These are phyloP conservation scores for Lentinula novae-zelandiae DNA, from an alignment of 1,284 basidiomycete genomes.

Conservation along the genomic window DNA sequence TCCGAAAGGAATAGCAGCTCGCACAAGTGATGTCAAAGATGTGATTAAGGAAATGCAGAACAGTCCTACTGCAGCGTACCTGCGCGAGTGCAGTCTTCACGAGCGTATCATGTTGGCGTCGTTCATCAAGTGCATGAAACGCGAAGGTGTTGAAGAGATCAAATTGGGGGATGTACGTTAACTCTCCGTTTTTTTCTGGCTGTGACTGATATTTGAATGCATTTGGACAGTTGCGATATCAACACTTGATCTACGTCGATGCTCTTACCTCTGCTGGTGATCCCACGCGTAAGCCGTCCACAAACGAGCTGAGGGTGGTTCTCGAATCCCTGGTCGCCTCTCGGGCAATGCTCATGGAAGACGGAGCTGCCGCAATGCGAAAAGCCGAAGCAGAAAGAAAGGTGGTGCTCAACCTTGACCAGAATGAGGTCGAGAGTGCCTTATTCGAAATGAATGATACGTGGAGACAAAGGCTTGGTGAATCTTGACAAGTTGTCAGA, in stretches of 20 bases:
- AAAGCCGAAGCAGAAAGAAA: constrained; percentile 57
- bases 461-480: constrained; percentile 58
- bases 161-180: constrained; percentile 70
- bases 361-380: constrained; percentile 45
- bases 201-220: not conserved
- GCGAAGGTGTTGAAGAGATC: constrained; percentile 86
- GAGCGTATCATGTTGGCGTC: constrained; percentile 90
- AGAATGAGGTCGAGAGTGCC: constrained; percentile 68
- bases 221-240: constrained; percentile 53
- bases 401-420: constrained; percentile 67
- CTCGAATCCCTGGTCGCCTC: constrained; percentile 68
- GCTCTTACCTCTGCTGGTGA: constrained; percentile 50
- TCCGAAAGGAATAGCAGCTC: constrained; percentile 51
- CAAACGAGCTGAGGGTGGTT: constrained; percentile 55
- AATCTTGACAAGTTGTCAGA: not conserved
- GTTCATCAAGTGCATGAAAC: constrained; percentile 77
- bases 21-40: constrained; percentile 71
- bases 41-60: constrained; percentile 91
- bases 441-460: constrained; percentile 67
- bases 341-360: constrained; percentile 69
- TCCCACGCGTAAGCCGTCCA: constrained; percentile 48
- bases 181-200: constrained; percentile 2
- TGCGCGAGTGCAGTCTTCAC: constrained; percentile 79
- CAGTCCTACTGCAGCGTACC: constrained; percentile 81
- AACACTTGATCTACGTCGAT: constrained; percentile 62